Evolutionary conservation across 176 grass and related monocot genomes (phyloP), one percentile per base, ranked within the genome.

Genomic region (Aegilops bicornis): DNA sequence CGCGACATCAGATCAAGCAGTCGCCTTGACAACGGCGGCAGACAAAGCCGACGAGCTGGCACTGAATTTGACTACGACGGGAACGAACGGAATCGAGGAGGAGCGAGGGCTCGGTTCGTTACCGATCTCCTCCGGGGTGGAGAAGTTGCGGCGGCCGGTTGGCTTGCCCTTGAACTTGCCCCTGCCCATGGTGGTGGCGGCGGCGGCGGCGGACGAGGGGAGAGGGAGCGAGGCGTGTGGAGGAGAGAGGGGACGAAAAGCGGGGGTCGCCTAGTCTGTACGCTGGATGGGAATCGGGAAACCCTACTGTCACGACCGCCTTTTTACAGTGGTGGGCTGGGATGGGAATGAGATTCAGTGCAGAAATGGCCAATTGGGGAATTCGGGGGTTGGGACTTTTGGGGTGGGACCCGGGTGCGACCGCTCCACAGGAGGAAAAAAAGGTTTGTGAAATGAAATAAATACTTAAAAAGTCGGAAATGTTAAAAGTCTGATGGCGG

Each of bases 131-230:
- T 99, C 97, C 2, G 90, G 90, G 12, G 94, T 99, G 77, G 97
- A 99, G 90, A 99, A 97, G 84, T 94, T 96, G 60, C 97, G 88
- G 70, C 94, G 94, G 62, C 97, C 94, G 56, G 97, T 99, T 42
- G 94, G 97, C 87, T 99, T 99, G 10, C 92, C 97, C 89, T 99
- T 99, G 76, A 99, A 99, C 89, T 92, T 99, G 17, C 94, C 97
- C 77, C 97, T 93, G 23, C 97, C 94, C 97, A 99, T 99, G 70
- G 39, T 60, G 88, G 70, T 12, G 45, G 45, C 60, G 59, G 43
- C 69, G 59, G 78, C 60, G 60, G 56, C 69, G 59, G 78, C 65
- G 19, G 30, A 14, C 13, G 67, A 36, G 62, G 72, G 0, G 65
- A 61, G 54, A 85, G 64, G 14, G 36, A 43, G 10, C 13, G 73